These are phyloP conservation scores for Neurospora sp. DNA, from an alignment of 2,329 filamentous ascomycete species.

Conservation along the genomic window DNA sequence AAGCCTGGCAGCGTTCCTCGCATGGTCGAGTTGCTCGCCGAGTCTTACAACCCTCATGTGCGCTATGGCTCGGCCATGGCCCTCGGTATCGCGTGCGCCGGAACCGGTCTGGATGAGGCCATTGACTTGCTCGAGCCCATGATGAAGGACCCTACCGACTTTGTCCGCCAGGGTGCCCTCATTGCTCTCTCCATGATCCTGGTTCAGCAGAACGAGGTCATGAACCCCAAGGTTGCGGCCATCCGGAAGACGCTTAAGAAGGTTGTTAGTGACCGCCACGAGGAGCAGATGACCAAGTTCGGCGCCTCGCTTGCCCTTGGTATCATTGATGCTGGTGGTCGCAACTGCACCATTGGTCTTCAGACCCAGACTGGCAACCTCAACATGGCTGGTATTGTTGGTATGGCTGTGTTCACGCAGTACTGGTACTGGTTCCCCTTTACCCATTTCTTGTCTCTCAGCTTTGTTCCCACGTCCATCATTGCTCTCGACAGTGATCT, in stretches of 20 bases:
- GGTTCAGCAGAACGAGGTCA: conserved; percentile 97
- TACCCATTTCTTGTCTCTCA: conserved; percentile 91
- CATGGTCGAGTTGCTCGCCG: conserved; percentile 96
- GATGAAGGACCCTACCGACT: conserved; percentile 99
- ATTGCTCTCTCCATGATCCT: conserved; percentile 96
- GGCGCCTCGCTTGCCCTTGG: conserved; percentile 87
- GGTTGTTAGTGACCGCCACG: conserved; percentile 86
- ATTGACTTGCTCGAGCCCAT: conserved; percentile 96
- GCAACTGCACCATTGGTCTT: conserved; percentile 95
- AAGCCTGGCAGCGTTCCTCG: conserved; percentile 95
- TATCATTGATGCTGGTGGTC: conserved; percentile 94
- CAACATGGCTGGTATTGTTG: conserved; percentile 97
- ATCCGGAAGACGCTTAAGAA: conserved; percentile 92
- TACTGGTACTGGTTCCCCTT: conserved; percentile 99
- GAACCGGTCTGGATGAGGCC: conserved; percentile 89
- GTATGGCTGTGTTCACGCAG: conserved; percentile 96
- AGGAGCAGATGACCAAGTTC: conserved; percentile 99
- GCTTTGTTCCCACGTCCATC: conserved; percentile 93
- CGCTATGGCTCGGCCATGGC: conserved; percentile 98
- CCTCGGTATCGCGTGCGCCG: conserved; percentile 92
- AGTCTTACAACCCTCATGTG: conserved; percentile 98
- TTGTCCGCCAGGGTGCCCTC: conserved; percentile 90
- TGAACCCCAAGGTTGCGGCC: conserved; percentile 90
- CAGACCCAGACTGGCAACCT: conserved; percentile 97
- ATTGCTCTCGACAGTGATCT: conserved; percentile 91